phyloP scores from a whole-genome alignment of 2,329 filamentous ascomycete genomes.

The Aspergillus tamarii region DNA sequence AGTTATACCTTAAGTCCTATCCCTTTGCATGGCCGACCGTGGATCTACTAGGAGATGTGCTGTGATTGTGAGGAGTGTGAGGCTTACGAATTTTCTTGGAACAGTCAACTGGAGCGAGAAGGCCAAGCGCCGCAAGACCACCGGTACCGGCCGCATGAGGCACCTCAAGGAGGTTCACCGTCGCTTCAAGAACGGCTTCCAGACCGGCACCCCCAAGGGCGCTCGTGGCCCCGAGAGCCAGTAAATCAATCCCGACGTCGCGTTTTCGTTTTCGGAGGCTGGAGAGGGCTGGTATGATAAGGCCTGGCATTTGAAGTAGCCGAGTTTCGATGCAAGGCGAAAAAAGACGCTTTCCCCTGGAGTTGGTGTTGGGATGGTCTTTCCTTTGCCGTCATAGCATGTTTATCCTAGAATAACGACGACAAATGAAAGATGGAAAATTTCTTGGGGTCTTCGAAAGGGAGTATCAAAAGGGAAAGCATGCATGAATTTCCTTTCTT shows the following conservation, averaged over 20 bases:
- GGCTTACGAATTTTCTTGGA: slow-evolving; percentile 34
- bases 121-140: slow-evolving; percentile 99
- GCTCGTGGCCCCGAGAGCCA: slow-evolving; percentile 66
- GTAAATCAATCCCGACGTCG: slow-evolving; percentile 44
- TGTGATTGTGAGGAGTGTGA: slow-evolving; percentile 16
- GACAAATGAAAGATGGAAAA: slow-evolving; percentile 32
- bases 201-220: slow-evolving; percentile 82
- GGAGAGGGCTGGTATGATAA: slow-evolving; percentile 44
- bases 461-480: slow-evolving; percentile 37
- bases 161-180: slow-evolving; percentile 91
- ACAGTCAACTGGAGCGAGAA: slow-evolving; percentile 99
- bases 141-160: slow-evolving; percentile 93
- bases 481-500: slow-evolving; percentile 45
- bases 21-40: slow-evolving; percentile 19
- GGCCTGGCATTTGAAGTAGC: slow-evolving; percentile 40
- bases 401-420: slow-evolving; percentile 32
- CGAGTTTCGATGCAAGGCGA: slow-evolving; percentile 39
- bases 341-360: slow-evolving; percentile 39
- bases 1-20: slow-evolving; percentile 4
- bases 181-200: slow-evolving; percentile 98
- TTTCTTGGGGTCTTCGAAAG: slow-evolving; percentile 32
- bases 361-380: slow-evolving; percentile 41
- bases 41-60: slow-evolving; percentile 11
- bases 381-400: slow-evolving; percentile 33
- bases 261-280: slow-evolving; percentile 43